phyloP scores from a whole-genome alignment of 495 filamentous ascomycete species.

The Penicillium riverlandense region DNA sequence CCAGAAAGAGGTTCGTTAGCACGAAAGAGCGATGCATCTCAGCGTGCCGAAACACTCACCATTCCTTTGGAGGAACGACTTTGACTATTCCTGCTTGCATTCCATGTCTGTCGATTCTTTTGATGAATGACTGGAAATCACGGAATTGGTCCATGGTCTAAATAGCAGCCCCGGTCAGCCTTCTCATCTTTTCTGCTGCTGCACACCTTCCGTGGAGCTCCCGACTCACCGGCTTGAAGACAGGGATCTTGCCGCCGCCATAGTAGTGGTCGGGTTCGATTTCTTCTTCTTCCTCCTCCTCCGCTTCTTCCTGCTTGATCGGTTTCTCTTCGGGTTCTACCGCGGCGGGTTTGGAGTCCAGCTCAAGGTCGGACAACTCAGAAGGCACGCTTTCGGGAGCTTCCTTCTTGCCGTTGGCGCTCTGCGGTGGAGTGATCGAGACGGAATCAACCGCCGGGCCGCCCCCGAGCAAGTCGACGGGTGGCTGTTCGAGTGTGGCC shows the following conservation, averaged over 20 bases:
- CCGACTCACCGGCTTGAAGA: conserved; percentile 78
- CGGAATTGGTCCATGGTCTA: conserved; percentile 87
- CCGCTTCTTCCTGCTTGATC: conserved; percentile 28
- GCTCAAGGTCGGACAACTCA: conserved; percentile 40
- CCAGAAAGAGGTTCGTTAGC: neutral
- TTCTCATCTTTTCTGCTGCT: neutral
- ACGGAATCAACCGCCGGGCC: conserved; percentile 22
- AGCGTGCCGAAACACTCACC: conserved; percentile 45
- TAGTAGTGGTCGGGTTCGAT: conserved; percentile 84
- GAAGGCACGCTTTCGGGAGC: conserved; percentile 35
- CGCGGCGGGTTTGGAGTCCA: conserved; percentile 25
- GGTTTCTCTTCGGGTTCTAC: conserved; percentile 10
- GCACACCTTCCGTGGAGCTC: neutral
- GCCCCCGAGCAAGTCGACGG: conserved; percentile 19
- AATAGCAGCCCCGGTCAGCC: conserved; percentile 6
- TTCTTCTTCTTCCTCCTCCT: conserved; percentile 54
- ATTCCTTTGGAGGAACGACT: conserved; percentile 89
- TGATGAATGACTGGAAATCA: conserved; percentile 82
- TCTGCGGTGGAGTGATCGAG: conserved; percentile 41
- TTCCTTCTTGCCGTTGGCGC: conserved; percentile 38
- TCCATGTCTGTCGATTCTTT: conserved; percentile 84
- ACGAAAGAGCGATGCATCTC: too few species aligned
- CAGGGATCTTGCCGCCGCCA: conserved; percentile 75
- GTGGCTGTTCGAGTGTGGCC: conserved; percentile 24
- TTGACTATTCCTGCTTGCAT: conserved; percentile 97